phyloP scores from a whole-genome alignment of 768 basidiomycete species.

The Leccinum olivaceopallidum region DNA sequence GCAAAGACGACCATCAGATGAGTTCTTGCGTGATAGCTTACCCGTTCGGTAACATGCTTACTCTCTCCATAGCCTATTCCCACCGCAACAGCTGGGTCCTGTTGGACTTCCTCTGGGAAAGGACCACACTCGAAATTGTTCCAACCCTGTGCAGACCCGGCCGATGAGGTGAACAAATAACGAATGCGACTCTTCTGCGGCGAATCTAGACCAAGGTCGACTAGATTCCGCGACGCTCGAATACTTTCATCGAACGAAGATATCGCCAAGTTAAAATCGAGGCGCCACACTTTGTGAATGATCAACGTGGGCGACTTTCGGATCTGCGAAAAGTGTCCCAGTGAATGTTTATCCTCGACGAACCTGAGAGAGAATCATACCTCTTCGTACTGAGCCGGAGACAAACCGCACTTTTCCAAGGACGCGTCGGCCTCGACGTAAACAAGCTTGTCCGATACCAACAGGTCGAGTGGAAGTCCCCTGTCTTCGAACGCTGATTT shows the following conservation, averaged over 20 bases:
- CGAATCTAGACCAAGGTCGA: conserved; percentile 33
- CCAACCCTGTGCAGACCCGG: conserved; percentile 37
- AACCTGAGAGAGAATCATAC: background rate
- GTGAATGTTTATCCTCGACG: too few relatives aligned
- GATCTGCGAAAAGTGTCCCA: conserved; percentile 26
- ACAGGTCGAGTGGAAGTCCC: conserved; percentile 9
- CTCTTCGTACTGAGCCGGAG: conserved; percentile 20
- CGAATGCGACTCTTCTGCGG: conserved; percentile 28
- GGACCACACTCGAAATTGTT: conserved; percentile 23
- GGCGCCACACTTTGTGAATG: conserved; percentile 46
- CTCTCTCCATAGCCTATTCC: conserved; percentile 48
- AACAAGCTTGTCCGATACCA: conserved; percentile 18
- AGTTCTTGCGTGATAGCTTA: conserved; percentile 4
- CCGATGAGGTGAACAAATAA: conserved; percentile 43
- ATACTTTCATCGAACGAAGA: conserved; percentile 46
- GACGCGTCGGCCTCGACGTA: conserved; percentile 37
- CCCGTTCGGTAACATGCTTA: conserved; percentile 45
- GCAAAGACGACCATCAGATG: too few relatives aligned
- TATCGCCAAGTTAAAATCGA: conserved; percentile 43
- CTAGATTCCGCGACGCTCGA: conserved; percentile 38
- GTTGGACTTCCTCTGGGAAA: conserved; percentile 38
- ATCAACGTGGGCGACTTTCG: conserved; percentile 34
- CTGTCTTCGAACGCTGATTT: conserved; percentile 22
- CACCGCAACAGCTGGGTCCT: conserved; percentile 33
- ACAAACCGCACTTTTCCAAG: conserved; percentile 32